These are phyloP conservation scores for Xenoacremonium recifei DNA, from an alignment of 2,329 filamentous ascomycete species.

Conservation along the genomic window DNA sequence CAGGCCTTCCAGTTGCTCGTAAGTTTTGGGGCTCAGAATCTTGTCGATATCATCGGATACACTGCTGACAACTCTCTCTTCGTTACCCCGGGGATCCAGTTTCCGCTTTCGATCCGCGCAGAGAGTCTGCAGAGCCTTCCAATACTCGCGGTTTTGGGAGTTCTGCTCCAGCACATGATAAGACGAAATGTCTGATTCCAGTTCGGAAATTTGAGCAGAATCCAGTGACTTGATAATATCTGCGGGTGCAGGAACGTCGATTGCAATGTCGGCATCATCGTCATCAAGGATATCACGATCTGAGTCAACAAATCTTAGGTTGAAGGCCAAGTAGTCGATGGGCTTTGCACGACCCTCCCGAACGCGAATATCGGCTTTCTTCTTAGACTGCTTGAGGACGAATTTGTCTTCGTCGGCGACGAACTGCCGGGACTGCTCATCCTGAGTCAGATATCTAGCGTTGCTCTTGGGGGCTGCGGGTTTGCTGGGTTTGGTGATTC, in stretches of 20 bases:
- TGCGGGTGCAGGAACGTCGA: constrained; percentile 77
- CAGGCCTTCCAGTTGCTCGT: constrained; percentile 80
- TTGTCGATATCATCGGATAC: constrained; percentile 87
- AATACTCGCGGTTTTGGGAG: constrained; percentile 78
- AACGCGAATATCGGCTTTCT: constrained; percentile 93
- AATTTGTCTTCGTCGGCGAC: constrained; percentile 95
- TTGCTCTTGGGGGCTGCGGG: constrained; percentile 27
- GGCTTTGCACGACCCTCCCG: constrained; percentile 87
- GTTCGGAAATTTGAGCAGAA: constrained; percentile 64
- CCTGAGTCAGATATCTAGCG: constrained; percentile 62
- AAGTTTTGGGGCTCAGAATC: constrained; percentile 79
- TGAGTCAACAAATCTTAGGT: constrained; percentile 81
- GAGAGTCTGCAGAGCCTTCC: constrained; percentile 85
- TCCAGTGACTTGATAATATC: constrained; percentile 74
- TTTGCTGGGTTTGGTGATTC: constrained; percentile 51
- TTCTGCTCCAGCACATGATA: constrained; percentile 82
- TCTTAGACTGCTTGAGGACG: constrained; percentile 94
- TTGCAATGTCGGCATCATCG: constrained; percentile 67
- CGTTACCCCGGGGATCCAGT: constrained; percentile 56
- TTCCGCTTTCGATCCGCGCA: constrained; percentile 74
- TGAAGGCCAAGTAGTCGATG: constrained; percentile 92
- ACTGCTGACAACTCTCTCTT: constrained; percentile 75
- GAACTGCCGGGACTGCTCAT: constrained; percentile 78
- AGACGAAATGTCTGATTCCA: constrained; percentile 78
- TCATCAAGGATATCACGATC: constrained; percentile 86